Evolutionary conservation across 108 stramenopile species (phyloP).

Genomic region (Cyclostephanos invisitatus): DNA sequence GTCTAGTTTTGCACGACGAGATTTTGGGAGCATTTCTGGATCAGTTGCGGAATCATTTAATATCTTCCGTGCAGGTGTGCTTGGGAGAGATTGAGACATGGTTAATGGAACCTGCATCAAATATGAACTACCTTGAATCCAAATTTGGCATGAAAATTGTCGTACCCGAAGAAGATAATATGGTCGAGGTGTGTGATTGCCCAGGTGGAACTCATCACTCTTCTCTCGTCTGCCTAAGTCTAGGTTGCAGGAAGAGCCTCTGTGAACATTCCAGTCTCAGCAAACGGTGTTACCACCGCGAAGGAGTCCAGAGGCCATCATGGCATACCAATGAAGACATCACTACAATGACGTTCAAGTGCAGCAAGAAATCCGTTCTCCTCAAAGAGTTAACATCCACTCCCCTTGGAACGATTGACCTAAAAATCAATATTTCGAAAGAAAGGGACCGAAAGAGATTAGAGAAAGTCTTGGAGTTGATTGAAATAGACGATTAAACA

Average conservation of each 20-base stretch:
- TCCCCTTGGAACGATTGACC: no score
- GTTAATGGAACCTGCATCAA: conserved; percentile 30
- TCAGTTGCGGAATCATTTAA: conserved; percentile 37
- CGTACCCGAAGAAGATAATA: background rate
- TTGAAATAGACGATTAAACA: background rate
- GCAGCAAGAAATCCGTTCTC: conserved; percentile 3
- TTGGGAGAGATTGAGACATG: conserved; percentile 47
- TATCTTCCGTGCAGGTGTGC: conserved; percentile 40
- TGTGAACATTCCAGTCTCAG: no score
- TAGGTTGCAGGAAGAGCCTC: no score
- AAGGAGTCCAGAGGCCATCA: no score
- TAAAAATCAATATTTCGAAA: conserved; percentile 14
- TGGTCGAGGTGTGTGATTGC: conserved; percentile 3
- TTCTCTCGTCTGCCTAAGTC: no score
- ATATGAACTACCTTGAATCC: conserved; percentile 15
- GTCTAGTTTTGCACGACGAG: conserved; percentile 40
- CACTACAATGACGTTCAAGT: no score
- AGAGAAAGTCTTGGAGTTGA: conserved; percentile 20
- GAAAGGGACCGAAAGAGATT: conserved; percentile 11
- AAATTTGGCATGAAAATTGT: conserved; percentile 17
- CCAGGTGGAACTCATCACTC: conserved; percentile 9
- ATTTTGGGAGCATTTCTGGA: conserved; percentile 37
- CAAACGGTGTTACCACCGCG: no score
- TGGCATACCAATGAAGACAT: no score
- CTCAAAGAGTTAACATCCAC: background rate